Percentiles rank a stretch among this genome's conserved stretches.
phyloP scores from a whole-genome alignment of 2,329 filamentous ascomycete species.

The Trichoderma sp. region DNA sequence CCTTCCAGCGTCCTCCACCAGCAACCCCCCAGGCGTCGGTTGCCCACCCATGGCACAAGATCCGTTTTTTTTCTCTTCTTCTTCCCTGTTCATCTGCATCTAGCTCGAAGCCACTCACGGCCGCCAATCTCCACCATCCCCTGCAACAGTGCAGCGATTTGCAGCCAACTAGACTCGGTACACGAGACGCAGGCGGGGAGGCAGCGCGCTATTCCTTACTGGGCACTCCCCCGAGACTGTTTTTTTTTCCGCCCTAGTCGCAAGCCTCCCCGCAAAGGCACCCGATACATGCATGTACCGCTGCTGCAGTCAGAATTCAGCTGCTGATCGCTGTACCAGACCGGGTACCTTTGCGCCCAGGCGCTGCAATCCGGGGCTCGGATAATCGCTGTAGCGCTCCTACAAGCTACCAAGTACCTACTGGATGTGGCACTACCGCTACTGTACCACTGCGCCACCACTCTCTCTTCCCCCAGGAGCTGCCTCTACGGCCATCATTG shows the following conservation, averaged over 20 bases:
- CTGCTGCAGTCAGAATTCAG: not conserved
- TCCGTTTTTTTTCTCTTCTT: not conserved
- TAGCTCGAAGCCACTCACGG: constrained; percentile 5
- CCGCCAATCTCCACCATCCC: constrained; percentile 11
- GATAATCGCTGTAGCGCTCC: not conserved
- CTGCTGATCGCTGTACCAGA: not conserved
- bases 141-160: constrained; percentile 17
- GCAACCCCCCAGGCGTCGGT: not conserved
- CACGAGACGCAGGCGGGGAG: constrained; percentile 9
- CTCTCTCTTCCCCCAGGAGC: not conserved
- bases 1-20: not conserved
- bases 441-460: not conserved
- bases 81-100: constrained; percentile 6
- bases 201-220: not conserved
- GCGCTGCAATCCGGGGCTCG: not conserved
- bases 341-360: not conserved
- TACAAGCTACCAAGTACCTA: not conserved
- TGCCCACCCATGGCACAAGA: not conserved
- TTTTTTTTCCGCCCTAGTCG: not conserved
- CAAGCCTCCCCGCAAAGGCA: constrained; percentile 16
- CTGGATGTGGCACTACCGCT: not conserved
- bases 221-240: constrained; percentile 12
- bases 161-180: constrained; percentile 10
- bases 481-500: not conserved
- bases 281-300: not conserved